These are phyloP conservation scores for Suillus luteus DNA, from an alignment of 768 basidiomycete genomes.

Conservation along the genomic window DNA sequence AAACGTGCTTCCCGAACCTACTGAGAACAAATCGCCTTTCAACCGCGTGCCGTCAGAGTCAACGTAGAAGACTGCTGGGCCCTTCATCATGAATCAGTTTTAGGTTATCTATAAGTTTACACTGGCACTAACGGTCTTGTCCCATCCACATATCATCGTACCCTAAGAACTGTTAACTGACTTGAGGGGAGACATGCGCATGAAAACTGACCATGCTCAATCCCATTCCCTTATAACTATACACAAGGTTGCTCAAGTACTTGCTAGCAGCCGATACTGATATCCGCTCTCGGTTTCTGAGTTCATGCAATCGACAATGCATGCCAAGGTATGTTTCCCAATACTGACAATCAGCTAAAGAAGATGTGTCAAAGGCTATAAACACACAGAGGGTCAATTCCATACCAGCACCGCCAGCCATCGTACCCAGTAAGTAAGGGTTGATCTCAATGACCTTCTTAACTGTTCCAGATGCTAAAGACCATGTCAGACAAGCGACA, in stretches of 20 bases:
- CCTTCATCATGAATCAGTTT: constrained; percentile 46
- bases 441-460: constrained; percentile 99
- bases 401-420: constrained; percentile 98
- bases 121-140: constrained; percentile 77
- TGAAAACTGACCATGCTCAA: constrained; percentile 81
- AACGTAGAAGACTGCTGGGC: constrained; percentile 94
- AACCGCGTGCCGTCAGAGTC: constrained; percentile 96
- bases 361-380: constrained; percentile 11
- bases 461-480: constrained; percentile 88
- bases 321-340: constrained; percentile 99
- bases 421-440: constrained; percentile 96
- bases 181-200: constrained; percentile 6
- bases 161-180: constrained; percentile 53
- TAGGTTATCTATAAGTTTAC: neutral
- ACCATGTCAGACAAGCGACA: neutral
- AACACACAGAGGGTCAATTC: constrained; percentile 18
- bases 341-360: constrained; percentile 88
- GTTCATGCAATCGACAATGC: constrained; percentile 95
- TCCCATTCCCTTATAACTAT: constrained; percentile 99
- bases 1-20: constrained; percentile 96
- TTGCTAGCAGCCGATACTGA: constrained; percentile 99
- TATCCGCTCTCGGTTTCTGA: constrained; percentile 94
- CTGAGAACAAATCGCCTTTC: constrained; percentile 97
- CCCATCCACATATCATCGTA: constrained; percentile 99
- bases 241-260: constrained; percentile 95